Percentiles rank a stretch among this genome's conserved stretches.
Evolutionary conservation across 345 rosid species (phyloP).

Genomic region (Hypericum perforatum): DNA sequence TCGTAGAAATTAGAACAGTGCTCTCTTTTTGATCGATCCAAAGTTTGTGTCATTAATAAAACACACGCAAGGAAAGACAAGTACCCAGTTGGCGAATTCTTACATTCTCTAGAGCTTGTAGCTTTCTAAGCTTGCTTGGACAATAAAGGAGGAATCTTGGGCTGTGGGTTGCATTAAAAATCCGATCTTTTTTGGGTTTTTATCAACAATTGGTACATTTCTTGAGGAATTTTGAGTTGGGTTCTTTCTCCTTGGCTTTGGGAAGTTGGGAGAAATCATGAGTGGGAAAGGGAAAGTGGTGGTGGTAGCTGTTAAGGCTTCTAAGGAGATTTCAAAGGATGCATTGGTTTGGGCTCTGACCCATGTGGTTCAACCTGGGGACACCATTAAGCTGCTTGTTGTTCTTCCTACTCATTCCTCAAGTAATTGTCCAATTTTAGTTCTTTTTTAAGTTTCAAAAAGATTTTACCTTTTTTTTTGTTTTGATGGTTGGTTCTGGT

Average conservation of each 20-base stretch:
- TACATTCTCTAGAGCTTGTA: constrained; percentile 2
- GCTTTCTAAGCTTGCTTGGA: constrained; percentile 12
- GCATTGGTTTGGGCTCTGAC: constrained; percentile 9
- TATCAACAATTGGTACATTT: constrained; percentile 1
- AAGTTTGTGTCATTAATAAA: constrained; percentile 9
- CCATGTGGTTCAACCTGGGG: constrained; percentile 7
- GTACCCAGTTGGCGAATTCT: constrained; percentile 17
- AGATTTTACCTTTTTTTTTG: not conserved
- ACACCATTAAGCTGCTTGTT: not conserved
- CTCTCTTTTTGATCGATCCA: constrained; percentile 26
- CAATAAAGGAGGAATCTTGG: constrained; percentile 26
- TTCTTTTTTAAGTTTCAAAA: not conserved
- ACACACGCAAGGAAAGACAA: constrained; percentile 14
- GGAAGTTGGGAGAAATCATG: constrained; percentile 2
- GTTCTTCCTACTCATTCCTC: constrained; percentile 1
- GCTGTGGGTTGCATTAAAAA: constrained; percentile 28
- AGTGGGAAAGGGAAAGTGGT: constrained; percentile 12
- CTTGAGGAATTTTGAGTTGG: constrained; percentile 18
- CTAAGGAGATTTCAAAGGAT: not conserved
- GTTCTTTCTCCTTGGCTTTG: constrained; percentile 14
- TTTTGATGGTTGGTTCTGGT: not conserved
- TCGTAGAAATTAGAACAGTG: constrained; percentile 7
- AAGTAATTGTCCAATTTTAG: constrained; percentile 1
- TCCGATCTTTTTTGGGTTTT: constrained; percentile 7
- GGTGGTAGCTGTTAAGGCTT: constrained; percentile 5